Evolutionary conservation across 169 alveolate species (phyloP).

Genomic region (Plasmodium chabaudi): DNA sequence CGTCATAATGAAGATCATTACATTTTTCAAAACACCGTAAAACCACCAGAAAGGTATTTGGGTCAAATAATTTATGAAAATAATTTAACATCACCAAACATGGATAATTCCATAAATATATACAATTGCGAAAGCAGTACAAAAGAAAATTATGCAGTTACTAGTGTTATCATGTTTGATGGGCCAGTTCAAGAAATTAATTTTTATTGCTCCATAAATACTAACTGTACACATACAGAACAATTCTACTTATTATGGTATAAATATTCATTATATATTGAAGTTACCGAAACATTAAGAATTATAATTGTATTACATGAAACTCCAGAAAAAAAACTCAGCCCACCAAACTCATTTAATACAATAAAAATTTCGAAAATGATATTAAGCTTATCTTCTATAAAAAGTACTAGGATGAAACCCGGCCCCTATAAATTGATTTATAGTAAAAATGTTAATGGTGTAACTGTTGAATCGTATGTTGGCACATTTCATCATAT

Average conservation of each 20-base stretch:
- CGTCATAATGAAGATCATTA: constrained; percentile 4
- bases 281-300: constrained; percentile 44
- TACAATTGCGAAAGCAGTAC: constrained; percentile 27
- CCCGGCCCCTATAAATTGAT: constrained; percentile 73
- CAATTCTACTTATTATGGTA: constrained; percentile 26
- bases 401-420: neutral
- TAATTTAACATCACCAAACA: neutral
- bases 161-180: constrained; percentile 44
- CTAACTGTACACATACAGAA: constrained; percentile 42
- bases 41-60: neutral
- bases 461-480: constrained; percentile 19
- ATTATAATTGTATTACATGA: constrained; percentile 20
- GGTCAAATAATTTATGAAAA: neutral
- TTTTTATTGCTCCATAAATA: constrained; percentile 32
- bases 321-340: neutral
- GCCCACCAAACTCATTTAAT: neutral
- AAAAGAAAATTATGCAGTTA: constrained; percentile 26
- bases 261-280: constrained; percentile 45
- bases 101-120: constrained; percentile 12
- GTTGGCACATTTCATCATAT: constrained; percentile 50
- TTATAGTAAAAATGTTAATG: constrained; percentile 26
- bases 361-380: constrained; percentile 34
- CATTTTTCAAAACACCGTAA: constrained; percentile 7
- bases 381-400: constrained; percentile 5
- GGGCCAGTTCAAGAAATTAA: constrained; percentile 49